A percentile compares a stretch with the other conserved stretches of the same genome.
Conservation (phyloP, 164 flowering plant species). For the Akebia trifoliata region DNA sequence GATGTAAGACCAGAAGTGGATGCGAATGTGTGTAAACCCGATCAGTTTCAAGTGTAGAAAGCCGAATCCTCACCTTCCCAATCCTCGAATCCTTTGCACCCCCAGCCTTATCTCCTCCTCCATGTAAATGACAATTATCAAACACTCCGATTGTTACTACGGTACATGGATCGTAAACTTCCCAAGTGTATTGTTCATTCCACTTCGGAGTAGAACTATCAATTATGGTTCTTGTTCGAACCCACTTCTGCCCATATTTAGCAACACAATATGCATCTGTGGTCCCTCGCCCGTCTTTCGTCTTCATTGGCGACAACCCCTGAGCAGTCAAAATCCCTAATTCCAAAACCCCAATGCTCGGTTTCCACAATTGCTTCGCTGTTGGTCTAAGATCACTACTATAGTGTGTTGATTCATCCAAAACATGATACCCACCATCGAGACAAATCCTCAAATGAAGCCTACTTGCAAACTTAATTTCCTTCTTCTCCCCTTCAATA, state of each 20-base stretch:
- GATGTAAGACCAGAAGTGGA: slow-evolving; percentile 39
- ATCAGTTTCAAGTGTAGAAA: slow-evolving; percentile 45
- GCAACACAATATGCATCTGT: slow-evolving; percentile 64
- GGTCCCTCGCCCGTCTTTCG: slow-evolving; percentile 25
- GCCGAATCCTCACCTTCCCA: slow-evolving; percentile 56
- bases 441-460: slow-evolving; percentile 43
- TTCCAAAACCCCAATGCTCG: slow-evolving; percentile 47
- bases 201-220: slow-evolving; percentile 38
- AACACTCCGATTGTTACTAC: slow-evolving; percentile 56
- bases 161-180: slow-evolving; percentile 57
- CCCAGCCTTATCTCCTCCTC: slow-evolving; percentile 11
- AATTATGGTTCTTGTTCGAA: slow-evolving; percentile 44
- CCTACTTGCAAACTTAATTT: slow-evolving; percentile 29
- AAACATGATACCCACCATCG: slow-evolving; percentile 63
- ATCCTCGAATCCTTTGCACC: slow-evolving; percentile 31
- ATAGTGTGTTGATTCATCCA: slow-evolving; percentile 51
- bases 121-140: slow-evolving; percentile 40
- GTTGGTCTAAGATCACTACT: slow-evolving; percentile 52
- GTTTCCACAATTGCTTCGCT: slow-evolving; percentile 39
- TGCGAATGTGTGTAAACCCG: slow-evolving; percentile 51
- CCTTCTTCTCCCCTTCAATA: slow-evolving; percentile 21
- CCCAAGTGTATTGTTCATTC: slow-evolving; percentile 63
- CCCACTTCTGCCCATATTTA: slow-evolving; percentile 60
- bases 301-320: slow-evolving; percentile 40
- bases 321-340: slow-evolving; percentile 49